These are phyloP conservation scores for Hansenula lynferdii DNA, from an alignment of 1,139 yeast genomes.

Conservation along the genomic window DNA sequence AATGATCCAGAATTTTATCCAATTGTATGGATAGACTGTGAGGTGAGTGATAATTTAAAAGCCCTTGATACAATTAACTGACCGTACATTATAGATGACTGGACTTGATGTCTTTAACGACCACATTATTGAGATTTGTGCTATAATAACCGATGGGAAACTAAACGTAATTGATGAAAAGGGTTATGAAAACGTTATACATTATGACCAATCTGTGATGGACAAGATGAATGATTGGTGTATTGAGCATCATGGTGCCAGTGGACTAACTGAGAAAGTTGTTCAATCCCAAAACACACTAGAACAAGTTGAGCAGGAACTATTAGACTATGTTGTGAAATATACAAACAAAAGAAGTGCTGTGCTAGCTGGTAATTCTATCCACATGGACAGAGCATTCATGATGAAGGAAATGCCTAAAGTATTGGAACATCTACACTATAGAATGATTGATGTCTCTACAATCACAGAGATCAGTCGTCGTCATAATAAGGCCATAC, in stretches of 20 bases:
- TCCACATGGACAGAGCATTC: slow-evolving; percentile 88
- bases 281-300: slow-evolving; percentile 50
- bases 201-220: slow-evolving; percentile 58
- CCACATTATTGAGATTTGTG: slow-evolving; percentile 86
- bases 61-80: too few relatives aligned
- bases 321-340: slow-evolving; percentile 55
- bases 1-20: slow-evolving; percentile 11
- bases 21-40: slow-evolving; percentile 24
- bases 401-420: slow-evolving; percentile 80
- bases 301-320: slow-evolving; percentile 56
- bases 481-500: slow-evolving; percentile 68
- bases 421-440: slow-evolving; percentile 67
- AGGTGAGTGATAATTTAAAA: slow-evolving; percentile 6
- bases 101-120: slow-evolving; percentile 75
- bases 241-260: slow-evolving; percentile 67
- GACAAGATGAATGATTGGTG: slow-evolving; percentile 88
- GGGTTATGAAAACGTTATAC: slow-evolving; percentile 84
- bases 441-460: slow-evolving; percentile 86
- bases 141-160: slow-evolving; percentile 81
- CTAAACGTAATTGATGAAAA: slow-evolving; percentile 60
- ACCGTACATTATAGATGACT: slow-evolving; percentile 57
- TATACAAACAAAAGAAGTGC: slow-evolving; percentile 53
- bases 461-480: slow-evolving; percentile 73
- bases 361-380: slow-evolving; percentile 83
- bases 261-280: slow-evolving; percentile 76